These are phyloP conservation scores for Centrapalus pauciflorus DNA, from an alignment of 129 eudicot species.

Conservation along the genomic window DNA sequence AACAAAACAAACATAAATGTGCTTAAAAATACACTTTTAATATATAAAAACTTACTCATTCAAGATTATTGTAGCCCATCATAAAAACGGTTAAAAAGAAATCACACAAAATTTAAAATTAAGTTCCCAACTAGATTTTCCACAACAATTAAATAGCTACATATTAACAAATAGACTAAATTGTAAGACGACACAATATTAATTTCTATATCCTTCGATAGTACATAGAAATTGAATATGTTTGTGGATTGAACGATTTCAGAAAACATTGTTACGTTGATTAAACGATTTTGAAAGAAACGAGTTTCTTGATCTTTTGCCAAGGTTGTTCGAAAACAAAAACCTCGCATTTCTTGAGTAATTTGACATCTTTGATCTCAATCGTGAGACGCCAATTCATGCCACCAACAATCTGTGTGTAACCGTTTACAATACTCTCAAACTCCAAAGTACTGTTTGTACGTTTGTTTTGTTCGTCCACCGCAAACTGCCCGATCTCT, in stretches of 20 bases:
- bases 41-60: too few relatives aligned
- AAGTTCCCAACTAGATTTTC: too few relatives aligned
- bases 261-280: not conserved
- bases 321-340: conserved; percentile 13
- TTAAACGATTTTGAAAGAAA: conserved; percentile 2
- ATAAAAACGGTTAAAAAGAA: too few relatives aligned
- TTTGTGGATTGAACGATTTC: not conserved
- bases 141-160: too few relatives aligned
- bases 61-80: too few relatives aligned
- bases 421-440: conserved; percentile 9
- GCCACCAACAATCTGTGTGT: conserved; percentile 19
- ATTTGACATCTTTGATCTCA: conserved; percentile 3
- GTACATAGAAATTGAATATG: not conserved
- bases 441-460: conserved; percentile 10
- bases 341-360: conserved; percentile 9
- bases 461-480: conserved; percentile 24
- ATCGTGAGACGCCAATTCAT: conserved; percentile 26
- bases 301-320: conserved; percentile 13
- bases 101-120: too few relatives aligned
- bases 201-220: not conserved
- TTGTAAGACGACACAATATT: not conserved
- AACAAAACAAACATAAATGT: too few relatives aligned
- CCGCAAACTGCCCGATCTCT: conserved; percentile 16
- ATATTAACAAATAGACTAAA: too few relatives aligned
- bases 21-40: too few relatives aligned